Evolutionary conservation across 139 green algal species (phyloP).

Genomic region (Astrephomene gubernaculifera): DNA sequence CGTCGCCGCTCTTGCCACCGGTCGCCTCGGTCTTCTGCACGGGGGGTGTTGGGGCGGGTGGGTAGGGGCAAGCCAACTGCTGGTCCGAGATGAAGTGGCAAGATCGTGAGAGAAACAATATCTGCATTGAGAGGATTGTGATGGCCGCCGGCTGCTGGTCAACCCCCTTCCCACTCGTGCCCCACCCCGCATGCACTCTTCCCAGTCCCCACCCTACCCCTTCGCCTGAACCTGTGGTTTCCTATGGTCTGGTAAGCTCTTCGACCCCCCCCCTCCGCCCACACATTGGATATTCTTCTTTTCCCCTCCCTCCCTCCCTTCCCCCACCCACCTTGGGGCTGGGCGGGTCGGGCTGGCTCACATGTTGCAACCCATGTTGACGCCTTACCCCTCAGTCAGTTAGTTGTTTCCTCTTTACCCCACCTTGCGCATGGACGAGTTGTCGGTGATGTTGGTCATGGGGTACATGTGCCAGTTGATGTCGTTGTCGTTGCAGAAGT

Average conservation of each 20-base stretch:
- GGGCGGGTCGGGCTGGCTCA: neutral
- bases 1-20: neutral
- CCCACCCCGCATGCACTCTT: neutral
- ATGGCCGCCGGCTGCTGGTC: too few relatives aligned
- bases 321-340: neutral
- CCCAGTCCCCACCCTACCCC: too few relatives aligned
- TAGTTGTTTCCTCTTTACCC: neutral
- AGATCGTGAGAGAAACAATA: neutral
- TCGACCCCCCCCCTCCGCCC: too few relatives aligned
- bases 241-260: too few relatives aligned
- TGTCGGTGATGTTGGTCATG: constrained; percentile 11
- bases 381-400: neutral
- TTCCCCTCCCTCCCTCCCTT: too few relatives aligned
- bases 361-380: neutral
- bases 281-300: too few relatives aligned
- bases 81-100: neutral
- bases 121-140: too few relatives aligned
- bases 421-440: neutral
- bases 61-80: neutral
- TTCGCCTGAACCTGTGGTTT: too few relatives aligned
- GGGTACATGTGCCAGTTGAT: constrained; percentile 17
- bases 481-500: constrained; percentile 4
- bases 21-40: neutral
- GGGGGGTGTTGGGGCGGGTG: neutral
- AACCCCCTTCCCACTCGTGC: neutral